Conservation (phyloP, 805 yeast species). For the Nakazawaea anatomiae region DNA sequence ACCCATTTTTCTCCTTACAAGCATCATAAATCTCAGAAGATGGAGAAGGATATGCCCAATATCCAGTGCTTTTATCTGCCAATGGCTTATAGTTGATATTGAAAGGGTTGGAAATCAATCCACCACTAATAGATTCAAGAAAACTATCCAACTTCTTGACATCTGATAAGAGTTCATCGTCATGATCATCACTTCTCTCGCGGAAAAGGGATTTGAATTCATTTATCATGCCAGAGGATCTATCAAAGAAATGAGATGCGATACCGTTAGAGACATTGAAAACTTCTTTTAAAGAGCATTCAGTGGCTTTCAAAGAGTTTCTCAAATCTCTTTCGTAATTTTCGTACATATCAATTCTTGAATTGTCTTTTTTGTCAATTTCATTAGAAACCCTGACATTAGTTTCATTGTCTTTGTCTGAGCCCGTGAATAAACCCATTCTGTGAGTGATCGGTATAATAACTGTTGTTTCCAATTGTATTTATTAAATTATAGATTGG, state of each 20-base stretch:
- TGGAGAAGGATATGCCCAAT: slow-evolving; percentile 54
- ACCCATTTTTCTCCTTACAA: slow-evolving; percentile 63
- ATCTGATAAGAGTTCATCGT: slow-evolving; percentile 5
- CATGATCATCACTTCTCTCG: neutral
- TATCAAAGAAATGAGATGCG: neutral
- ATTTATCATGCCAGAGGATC: neutral
- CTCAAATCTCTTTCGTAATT: neutral
- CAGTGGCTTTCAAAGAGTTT: neutral
- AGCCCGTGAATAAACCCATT: slow-evolving; percentile 7
- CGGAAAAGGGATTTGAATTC: slow-evolving; percentile 5
- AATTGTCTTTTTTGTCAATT: neutral
- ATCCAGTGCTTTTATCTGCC: slow-evolving; percentile 29
- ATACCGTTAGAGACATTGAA: neutral
- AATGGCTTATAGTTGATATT: slow-evolving; percentile 11
- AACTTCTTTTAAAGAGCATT: slow-evolving; percentile 1
- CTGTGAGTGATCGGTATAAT: too few relatives aligned
- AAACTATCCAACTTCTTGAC: slow-evolving; percentile 8
- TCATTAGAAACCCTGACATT: neutral
- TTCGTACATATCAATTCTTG: neutral
- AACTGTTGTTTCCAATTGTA: too few relatives aligned
- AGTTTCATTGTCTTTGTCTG: slow-evolving; percentile 3
- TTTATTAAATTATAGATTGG: too few relatives aligned
- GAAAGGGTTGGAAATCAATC: slow-evolving; percentile 7
- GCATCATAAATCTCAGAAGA: slow-evolving; percentile 49
- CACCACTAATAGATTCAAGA: slow-evolving; percentile 2